Base-by-base conservation (phyloP, 805 yeast species). In the Metschnikowia rubicola region DNA sequence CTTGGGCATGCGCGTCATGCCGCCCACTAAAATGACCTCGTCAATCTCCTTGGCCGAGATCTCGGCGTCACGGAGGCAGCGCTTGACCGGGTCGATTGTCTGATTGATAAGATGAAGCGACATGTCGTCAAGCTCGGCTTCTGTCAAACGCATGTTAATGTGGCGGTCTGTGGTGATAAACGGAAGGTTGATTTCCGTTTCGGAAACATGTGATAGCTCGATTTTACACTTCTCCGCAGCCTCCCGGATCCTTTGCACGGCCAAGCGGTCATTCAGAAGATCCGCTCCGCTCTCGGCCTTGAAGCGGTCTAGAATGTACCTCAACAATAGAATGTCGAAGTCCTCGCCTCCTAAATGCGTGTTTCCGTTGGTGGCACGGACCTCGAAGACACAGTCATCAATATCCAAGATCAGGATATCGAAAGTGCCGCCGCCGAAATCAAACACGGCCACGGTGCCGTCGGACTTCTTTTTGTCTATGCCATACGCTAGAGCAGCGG, bases 401-500 rank as follows among this genome's bases (percentile, higher is more conserved):
- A 86, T 85, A 56, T 86, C 88, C 53, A 86, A 69, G 47, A 86
- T 75, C 12, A 92, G 85, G 38, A 86, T 85, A 68, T 86, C 95
- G 65, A 86, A 86, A 35, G 94, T 86, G 50, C 94, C 94, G 50
- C 94, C 94, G 56, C 94, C 94, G 55, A 86, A 75, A 67, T 86
- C 95, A 60, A 83, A 86, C 36, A 79, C 81, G 34, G 81, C 78
- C 17, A 79, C 71, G 37, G 77, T 68, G 35, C 81, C 80, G 60
- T 77, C 80, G 47, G 75, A 66, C 40, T 58, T 55, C 44, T 74
- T 71, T 57, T 77, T 74, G 59, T 86, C 92, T 55, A 91, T 80
- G 75, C 97, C 97, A 77, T 90, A 90, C 58, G 97, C 97, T 74
- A 89, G 88, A 56, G 97, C 97, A 57, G 97, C 97, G 43, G 97